A percentile compares a stretch with the other conserved stretches of the same genome.
phyloP scores from a whole-genome alignment of 495 filamentous ascomycete species.

The Xylaria intraflava region DNA sequence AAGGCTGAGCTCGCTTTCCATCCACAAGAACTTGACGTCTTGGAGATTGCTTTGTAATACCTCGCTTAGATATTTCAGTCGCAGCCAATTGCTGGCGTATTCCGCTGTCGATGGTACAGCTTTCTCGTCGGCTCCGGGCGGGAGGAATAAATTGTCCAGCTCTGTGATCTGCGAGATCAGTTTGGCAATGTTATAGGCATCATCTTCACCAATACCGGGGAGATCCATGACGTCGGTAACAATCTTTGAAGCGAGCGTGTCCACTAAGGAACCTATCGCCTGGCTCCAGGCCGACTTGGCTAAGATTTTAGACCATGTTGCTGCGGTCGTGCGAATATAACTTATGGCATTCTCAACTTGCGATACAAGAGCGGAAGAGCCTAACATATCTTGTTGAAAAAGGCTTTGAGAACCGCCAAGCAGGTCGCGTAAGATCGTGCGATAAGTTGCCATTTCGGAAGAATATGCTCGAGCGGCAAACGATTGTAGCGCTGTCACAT shows the following conservation, averaged over 20 bases:
- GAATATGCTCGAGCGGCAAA: constrained; percentile 82
- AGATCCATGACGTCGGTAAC: constrained; percentile 83
- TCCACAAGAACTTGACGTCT: constrained; percentile 85
- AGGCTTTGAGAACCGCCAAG: constrained; percentile 60
- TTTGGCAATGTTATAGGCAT: constrained; percentile 69
- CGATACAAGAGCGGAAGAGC: constrained; percentile 55
- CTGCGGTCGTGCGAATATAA: constrained; percentile 61
- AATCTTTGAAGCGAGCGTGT: constrained; percentile 73
- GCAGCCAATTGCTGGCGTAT: constrained; percentile 78
- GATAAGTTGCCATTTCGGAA: constrained; percentile 79
- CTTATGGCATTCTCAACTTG: constrained; percentile 63
- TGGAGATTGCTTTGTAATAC: constrained; percentile 83
- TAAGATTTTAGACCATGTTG: constrained; percentile 73
- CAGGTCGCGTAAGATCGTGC: constrained; percentile 75
- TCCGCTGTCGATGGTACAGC: constrained; percentile 62
- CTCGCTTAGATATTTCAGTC: constrained; percentile 81
- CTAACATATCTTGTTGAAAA: constrained; percentile 36
- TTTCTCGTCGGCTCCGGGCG: constrained; percentile 28
- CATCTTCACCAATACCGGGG: constrained; percentile 75
- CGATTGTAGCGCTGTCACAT: constrained; percentile 63
- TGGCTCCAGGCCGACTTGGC: constrained; percentile 78
- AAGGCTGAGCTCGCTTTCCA: constrained; percentile 73
- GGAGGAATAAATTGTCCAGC: constrained; percentile 70
- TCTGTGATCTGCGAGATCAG: constrained; percentile 64
- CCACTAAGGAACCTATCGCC: constrained; percentile 72